A percentile compares a stretch with the other conserved stretches of the same genome.
Evolutionary conservation across 1,139 yeast species (phyloP).

Genomic region (Yamadazyma membranifaciens): DNA sequence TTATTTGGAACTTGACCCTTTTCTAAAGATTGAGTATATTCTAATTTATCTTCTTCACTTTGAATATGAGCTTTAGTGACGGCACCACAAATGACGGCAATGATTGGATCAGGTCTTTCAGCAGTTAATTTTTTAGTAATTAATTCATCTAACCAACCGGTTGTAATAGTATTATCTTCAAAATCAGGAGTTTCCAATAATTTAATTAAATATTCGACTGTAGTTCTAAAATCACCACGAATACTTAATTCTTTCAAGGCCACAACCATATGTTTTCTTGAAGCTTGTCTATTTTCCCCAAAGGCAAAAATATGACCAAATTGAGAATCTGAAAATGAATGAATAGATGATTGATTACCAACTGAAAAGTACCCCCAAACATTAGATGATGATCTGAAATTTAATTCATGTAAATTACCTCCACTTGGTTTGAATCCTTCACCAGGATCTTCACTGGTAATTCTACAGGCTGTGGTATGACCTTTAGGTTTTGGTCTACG

Average conservation of each 20-base stretch:
- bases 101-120: slow-evolving; percentile 87
- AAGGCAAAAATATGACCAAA: slow-evolving; percentile 98
- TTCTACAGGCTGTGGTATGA: slow-evolving; percentile 98
- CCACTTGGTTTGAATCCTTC: slow-evolving; percentile 99
- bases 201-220: slow-evolving; percentile 94
- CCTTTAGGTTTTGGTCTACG: slow-evolving; percentile 95
- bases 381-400: slow-evolving; percentile 93
- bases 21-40: slow-evolving; percentile 72
- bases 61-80: slow-evolving; percentile 88
- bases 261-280: slow-evolving; percentile 98
- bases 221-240: slow-evolving; percentile 97
- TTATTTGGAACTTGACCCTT: slow-evolving; percentile 94
- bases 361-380: slow-evolving; percentile 99
- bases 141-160: slow-evolving; percentile 98
- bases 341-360: slow-evolving; percentile 94
- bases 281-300: slow-evolving; percentile 97
- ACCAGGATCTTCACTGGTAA: slow-evolving; percentile 98
- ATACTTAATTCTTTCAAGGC: slow-evolving; percentile 94
- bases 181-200: slow-evolving; percentile 94
- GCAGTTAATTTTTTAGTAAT: slow-evolving; percentile 91
- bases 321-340: slow-evolving; percentile 96
- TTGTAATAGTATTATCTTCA: slow-evolving; percentile 92
- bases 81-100: slow-evolving; percentile 97
- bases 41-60: slow-evolving; percentile 67
- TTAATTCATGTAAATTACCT: slow-evolving; percentile 92